Evolutionary conservation across 495 filamentous ascomycete genomes (phyloP), one percentile per base, ranked within the genome.

Genomic region (Cetradonia linearis): DNA sequence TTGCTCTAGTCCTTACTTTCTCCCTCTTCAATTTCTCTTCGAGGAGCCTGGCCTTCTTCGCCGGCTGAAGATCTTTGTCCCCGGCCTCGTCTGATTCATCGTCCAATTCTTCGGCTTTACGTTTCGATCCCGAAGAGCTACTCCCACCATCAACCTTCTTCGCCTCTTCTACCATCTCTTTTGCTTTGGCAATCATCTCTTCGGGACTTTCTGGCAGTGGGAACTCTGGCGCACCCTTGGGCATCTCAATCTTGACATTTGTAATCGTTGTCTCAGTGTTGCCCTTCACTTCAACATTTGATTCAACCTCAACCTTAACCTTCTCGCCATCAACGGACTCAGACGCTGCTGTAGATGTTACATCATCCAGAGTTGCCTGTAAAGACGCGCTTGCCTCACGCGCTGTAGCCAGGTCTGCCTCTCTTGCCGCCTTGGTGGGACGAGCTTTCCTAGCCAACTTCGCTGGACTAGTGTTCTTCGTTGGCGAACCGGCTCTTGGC

Each of bases 81-180:
- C 76, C 74, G 55, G 79, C 81, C 36, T 79, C 80, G 23, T 76
- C 76, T 16, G 79, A 80, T 10, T 76, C 76, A 9, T 79, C 77
- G 36, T 70, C 72, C 18, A 90, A 74, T 33, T 94, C 91, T 13
- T 86, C 86, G 1, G 81, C 82, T 75, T 95, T 96, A 65, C 93
- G 83, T 79, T 97, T 97, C 68, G 70, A 72, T 55, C 72, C 70
- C 40, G 71, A 77, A 40, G 75, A 67, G 31, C 72, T 69, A 10
- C 68, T 69, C n/a, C 73, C 67, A 7, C 68, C 68, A 25, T 68
- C 61, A n/a, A 81, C 70, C 62, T 84, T 82, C 50, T 77, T 78
- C 46, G 88, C 90, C 57, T 87, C 87, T 55, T 86, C 81, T 7
- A 97, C 93, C 89, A 96, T 95, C 64, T 83, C 83, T 70, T 86